Base-by-base conservation (phyloP, 176 grass and related monocot species). In the Cenchrus purpureus region DNA sequence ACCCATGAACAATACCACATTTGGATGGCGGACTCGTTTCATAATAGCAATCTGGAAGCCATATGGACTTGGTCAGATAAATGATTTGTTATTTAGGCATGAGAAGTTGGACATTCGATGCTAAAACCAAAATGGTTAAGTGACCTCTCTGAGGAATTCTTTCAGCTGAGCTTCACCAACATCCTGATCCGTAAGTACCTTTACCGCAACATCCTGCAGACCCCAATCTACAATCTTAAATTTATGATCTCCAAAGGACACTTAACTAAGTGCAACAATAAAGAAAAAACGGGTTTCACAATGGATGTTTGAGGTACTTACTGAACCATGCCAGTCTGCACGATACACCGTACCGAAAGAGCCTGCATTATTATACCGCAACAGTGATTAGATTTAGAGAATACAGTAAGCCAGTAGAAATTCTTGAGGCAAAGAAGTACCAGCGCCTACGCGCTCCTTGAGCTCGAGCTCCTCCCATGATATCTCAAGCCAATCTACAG, bases 311-410 rank as follows among this genome's bases (percentile, higher is more conserved):
- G 84, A 69, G 71, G 5, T 86, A 81, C 89, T 89, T 95, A 98
- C 95, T 32, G 95, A 98, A 55, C 93, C 93, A 29, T 98, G 89
- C 95, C 95, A 98, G 76, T 98, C 93, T 82, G 95, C 95, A 13
- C 77, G 89, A 87, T 95, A 95, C 43, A 98, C 95, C 0, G 93
- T 93, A 50, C 95, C 95, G 78, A 98, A 98, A 0, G 95, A 98
- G 90, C 95, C 92, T 98, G 83, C 74, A 79, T 53, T 74, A 3
- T 40, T 40, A 40, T 45, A 79, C 44, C 32, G 25, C 12, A 84
- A 65, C 13, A 57, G 7, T 34, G 25, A 42, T 81, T 62, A 87
- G 17, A 61, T 86, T 29, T 17, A 62, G 12, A 86, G 12, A 46
- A 73, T 0, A 58, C 3, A 67, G 29, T 43, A 71, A 61, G 58